These are phyloP conservation scores for Agapanthus africanus DNA, from an alignment of 106 monocot genomes.

Conservation along the genomic window DNA sequence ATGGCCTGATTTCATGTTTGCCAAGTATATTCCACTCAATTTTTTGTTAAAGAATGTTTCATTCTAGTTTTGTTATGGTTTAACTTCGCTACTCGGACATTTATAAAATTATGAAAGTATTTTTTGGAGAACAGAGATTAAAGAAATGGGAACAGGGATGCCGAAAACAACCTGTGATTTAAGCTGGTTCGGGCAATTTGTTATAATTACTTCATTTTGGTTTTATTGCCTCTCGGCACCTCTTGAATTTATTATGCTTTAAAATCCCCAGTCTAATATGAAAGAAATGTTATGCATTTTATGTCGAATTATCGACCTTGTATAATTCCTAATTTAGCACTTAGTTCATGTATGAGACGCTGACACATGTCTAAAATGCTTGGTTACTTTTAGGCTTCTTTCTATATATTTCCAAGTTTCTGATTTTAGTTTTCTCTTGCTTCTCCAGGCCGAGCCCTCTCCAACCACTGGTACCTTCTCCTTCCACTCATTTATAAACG, in stretches of 20 bases:
- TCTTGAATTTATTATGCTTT: neutral
- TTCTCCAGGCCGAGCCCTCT: conserved; percentile 80
- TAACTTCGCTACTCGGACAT: neutral
- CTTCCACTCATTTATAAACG: conserved; percentile 31
- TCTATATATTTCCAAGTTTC: neutral
- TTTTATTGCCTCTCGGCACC: neutral
- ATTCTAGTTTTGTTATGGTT: neutral
- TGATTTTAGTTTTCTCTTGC: neutral
- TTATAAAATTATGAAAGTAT: too few relatives aligned
- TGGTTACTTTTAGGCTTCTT: neutral
- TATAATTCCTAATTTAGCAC: too few relatives aligned
- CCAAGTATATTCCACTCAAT: too few relatives aligned
- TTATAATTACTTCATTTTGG: neutral
- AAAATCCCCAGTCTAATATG: neutral
- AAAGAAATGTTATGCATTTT: neutral
- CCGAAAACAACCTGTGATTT: too few relatives aligned
- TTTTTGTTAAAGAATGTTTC: too few relatives aligned
- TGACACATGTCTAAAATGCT: neutral
- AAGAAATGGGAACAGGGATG: too few relatives aligned
- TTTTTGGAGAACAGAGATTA: too few relatives aligned
- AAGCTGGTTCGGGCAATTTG: neutral
- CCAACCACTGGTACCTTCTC: conserved; percentile 88
- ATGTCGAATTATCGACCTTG: neutral
- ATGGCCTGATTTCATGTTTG: too few relatives aligned
- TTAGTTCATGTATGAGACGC: neutral